Base-by-base conservation (phyloP, 129 eudicot genomes). In the Helianthus tuberosus region DNA sequence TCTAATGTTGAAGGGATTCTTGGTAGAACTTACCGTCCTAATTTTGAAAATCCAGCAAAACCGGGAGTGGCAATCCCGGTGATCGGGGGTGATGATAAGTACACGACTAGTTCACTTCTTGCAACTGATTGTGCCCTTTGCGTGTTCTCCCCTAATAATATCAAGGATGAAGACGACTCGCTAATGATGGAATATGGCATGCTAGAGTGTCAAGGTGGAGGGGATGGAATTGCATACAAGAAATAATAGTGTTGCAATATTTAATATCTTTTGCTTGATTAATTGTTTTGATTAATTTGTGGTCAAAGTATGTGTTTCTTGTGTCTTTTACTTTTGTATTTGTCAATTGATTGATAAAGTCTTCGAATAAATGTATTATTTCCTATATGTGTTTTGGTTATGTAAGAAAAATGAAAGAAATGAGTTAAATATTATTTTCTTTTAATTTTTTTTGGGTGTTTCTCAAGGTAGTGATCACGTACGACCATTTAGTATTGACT, bases 1-100 rank as follows among this genome's bases (percentile, higher is more conserved):
- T 47, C 81, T 14, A 74, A 80, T 38, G 91, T 83, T 27, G 86
- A 86, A 14, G 91, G 91, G 23, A 82, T 86, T 63, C 86, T 86
- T 23, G 91, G 91, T 0, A 70, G 84, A 59, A 83, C 91, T 69
- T 83, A 86, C 51, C 84, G 66, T 73, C 88, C 80, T 0, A 85
- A 83, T 80, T 86, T 83, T 54, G 84, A 74, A 48, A 86, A 86
- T 68, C 87, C 87, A 4, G 91, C 91, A 3, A 86, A 86, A 73
- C 79, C 74, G 10, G 85, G 88, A 8, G 88, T 81, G 5, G 83
- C 72, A 10, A 84, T 84, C 85, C 62, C 85, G 11, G 83, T 84
- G 44, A 75, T 84, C 9, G 88, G 87, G 1, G 87, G 87, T 12
- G 84, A 75, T 13, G 87, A 79, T 39, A 84, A 75, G 82, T 84